Percentiles rank a stretch among this genome's conserved stretches.
These are phyloP conservation scores for Carpinus viminea DNA, from an alignment of 306 rosid species.

Conservation along the genomic window DNA sequence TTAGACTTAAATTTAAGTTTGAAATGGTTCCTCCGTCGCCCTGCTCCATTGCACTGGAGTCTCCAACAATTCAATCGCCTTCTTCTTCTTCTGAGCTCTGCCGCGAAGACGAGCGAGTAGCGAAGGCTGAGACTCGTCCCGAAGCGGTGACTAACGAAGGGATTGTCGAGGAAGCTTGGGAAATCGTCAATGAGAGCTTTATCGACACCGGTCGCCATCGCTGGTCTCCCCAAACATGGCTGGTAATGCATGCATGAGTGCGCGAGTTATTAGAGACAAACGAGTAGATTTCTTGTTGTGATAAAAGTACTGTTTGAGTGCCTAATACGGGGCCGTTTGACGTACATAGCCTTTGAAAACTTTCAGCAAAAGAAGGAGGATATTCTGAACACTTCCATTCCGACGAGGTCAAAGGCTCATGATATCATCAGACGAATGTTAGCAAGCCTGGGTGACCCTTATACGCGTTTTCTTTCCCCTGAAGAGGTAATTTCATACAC, in stretches of 20 bases:
- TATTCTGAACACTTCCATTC: conserved; percentile 63
- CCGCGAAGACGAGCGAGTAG: conserved; percentile 39
- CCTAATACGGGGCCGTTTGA: conserved; percentile 13
- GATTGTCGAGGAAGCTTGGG: conserved; percentile 92
- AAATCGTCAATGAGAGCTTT: conserved; percentile 80
- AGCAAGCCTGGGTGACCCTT: conserved; percentile 90
- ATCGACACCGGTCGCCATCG: conserved; percentile 60
- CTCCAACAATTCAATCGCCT: conserved; percentile 22
- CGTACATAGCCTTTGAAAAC: conserved; percentile 15
- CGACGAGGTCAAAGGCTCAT: conserved; percentile 81
- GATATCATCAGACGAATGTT: conserved; percentile 78
- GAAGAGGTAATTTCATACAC: conserved; percentile 54
- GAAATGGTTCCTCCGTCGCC: too few species aligned
- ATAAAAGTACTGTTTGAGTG: not conserved
- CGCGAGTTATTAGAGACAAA: not conserved
- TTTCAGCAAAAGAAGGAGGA: conserved; percentile 68
- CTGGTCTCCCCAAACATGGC: conserved; percentile 78
- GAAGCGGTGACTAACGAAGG: conserved; percentile 60
- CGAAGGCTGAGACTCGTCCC: conserved; percentile 27
- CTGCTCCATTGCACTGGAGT: conserved; percentile 37
- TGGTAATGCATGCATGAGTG: conserved; percentile 37
- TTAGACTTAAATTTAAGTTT: too few species aligned
- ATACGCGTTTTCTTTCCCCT: conserved; percentile 87
- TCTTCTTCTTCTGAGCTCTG: conserved; percentile 46
- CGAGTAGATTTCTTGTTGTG: not conserved